Evolutionary conservation across 495 filamentous ascomycete species (phyloP), one percentile per base, ranked within the genome.

Genomic region (Xylaria bambusicola): DNA sequence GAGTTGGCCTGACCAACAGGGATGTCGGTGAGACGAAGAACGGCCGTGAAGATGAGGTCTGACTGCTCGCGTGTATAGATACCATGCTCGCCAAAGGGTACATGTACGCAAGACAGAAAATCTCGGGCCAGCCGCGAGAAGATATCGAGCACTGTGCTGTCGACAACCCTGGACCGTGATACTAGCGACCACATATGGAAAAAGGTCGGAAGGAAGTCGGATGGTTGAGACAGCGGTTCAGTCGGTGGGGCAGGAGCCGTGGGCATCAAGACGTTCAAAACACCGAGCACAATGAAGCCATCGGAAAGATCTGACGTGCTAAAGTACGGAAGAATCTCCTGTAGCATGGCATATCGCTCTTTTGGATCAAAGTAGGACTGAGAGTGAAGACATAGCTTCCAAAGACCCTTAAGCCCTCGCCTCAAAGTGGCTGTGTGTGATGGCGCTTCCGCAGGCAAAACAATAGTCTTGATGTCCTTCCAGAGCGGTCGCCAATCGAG

Each of bases 131-230:
- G 76, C 41, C 94, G 81, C 9, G 93, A 97, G 45, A 96, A 82
- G 38, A 94, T 84, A 73, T 99, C 94, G 48, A 98, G 81, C 60
- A 95, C 95, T 38, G 84, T 86, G 38, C 88, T 83, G 70, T 99
- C 94, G 60, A 95, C 90, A 8, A 85, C 79, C 73, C 90, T 96
- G 4, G 93, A 97, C 41, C 94, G 84, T 60, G 90, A 92, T 67
- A 98, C 86, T 18, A 97, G 76, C 6, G 92, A 94, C 95, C 94
- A 99, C 8, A 98, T 74, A 74, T 98, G 93, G 77, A 98, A 99
- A 63, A 96, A 88, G 6, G 92, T 85, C 0, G 94, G 95, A 29
- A 97, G 71, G 64, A 92, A 92, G 65, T 90, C 84, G 55, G 93
- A 87, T 1, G 94, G 94, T 52, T 84, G 82, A 35, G 89, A 86